Percentiles rank a stretch among this genome's conserved stretches.
Evolutionary conservation across 805 yeast genomes (phyloP).

Genomic region (Teunomyces lycoperdinae): DNA sequence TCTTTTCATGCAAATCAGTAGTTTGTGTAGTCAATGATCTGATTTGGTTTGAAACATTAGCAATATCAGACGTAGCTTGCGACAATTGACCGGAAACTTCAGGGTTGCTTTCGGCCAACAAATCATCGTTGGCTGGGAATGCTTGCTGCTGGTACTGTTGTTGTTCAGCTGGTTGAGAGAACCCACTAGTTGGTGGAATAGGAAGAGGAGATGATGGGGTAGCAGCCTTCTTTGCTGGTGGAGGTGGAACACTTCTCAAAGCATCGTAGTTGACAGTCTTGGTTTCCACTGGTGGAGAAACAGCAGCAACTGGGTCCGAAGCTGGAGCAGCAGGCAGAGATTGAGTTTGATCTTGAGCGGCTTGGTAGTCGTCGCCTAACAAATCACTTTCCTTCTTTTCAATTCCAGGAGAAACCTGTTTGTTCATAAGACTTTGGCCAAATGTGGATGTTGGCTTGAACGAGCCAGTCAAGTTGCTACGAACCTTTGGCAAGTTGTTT

Average conservation of each 20-base stretch:
- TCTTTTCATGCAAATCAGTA: conserved; percentile 63
- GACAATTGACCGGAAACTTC: conserved; percentile 68
- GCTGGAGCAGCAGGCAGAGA: conserved; percentile 9
- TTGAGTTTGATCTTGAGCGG: conserved; percentile 3
- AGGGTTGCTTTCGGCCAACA: conserved; percentile 49
- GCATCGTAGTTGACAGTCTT: conserved; percentile 48
- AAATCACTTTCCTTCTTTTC: conserved; percentile 24
- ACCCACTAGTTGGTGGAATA: conserved; percentile 13
- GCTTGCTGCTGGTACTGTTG: conserved; percentile 3
- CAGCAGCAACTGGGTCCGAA: conserved; percentile 28
- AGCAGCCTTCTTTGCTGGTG: conserved; percentile 28
- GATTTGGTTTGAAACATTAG: conserved; percentile 82
- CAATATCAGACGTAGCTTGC: conserved; percentile 79
- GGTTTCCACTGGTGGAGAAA: conserved; percentile 13
- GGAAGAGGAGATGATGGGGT: conserved; percentile 16
- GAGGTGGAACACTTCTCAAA: conserved; percentile 46
- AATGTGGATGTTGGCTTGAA: conserved; percentile 84
- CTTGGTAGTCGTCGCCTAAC: conserved; percentile 33
- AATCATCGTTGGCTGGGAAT: conserved; percentile 37
- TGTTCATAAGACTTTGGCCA: conserved; percentile 65
- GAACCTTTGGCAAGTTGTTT: conserved; percentile 30
- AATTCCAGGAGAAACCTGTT: conserved; percentile 17
- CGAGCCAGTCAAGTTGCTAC: conserved; percentile 32
- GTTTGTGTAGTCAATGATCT: conserved; percentile 77
- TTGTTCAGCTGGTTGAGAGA: not conserved